A percentile compares a stretch with the other conserved stretches of the same genome.
phyloP scores from a whole-genome alignment of 768 basidiomycete genomes.

The Neoboletus magnificus region DNA sequence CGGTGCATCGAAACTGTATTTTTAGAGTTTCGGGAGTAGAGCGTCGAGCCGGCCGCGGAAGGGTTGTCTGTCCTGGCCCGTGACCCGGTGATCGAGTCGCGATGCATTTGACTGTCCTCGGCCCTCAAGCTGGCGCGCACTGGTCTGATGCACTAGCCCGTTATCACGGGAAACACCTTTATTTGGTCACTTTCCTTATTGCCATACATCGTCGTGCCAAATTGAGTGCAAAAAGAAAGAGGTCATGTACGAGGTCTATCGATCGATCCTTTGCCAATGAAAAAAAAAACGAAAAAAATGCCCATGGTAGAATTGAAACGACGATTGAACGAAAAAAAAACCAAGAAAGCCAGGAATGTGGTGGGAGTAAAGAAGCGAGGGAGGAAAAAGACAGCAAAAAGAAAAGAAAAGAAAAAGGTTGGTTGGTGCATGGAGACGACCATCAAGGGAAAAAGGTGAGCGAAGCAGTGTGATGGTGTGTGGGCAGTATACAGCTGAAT shows the following conservation, averaged over 20 bases:
- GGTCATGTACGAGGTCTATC: not conserved
- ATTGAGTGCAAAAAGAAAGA: not conserved
- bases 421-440: not conserved
- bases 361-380: not conserved
- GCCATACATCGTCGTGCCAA: not conserved
- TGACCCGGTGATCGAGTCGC: too few species aligned
- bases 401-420: not conserved
- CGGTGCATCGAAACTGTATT: not conserved
- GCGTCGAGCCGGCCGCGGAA: not conserved
- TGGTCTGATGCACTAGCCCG: too few species aligned
- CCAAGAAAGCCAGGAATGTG: not conserved
- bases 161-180: not conserved
- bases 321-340: not conserved
- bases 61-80: too few species aligned
- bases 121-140: too few species aligned
- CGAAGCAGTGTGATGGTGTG: not conserved
- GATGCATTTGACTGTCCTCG: too few species aligned
- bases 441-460: not conserved
- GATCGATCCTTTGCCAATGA: not conserved
- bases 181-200: not conserved
- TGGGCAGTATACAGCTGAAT: constrained; percentile 3
- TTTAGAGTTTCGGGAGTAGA: not conserved
- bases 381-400: not conserved
- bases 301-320: not conserved
- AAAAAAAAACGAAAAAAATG: not conserved